Base-by-base conservation (phyloP, 345 rosid species). In the Syzygium jambos region DNA sequence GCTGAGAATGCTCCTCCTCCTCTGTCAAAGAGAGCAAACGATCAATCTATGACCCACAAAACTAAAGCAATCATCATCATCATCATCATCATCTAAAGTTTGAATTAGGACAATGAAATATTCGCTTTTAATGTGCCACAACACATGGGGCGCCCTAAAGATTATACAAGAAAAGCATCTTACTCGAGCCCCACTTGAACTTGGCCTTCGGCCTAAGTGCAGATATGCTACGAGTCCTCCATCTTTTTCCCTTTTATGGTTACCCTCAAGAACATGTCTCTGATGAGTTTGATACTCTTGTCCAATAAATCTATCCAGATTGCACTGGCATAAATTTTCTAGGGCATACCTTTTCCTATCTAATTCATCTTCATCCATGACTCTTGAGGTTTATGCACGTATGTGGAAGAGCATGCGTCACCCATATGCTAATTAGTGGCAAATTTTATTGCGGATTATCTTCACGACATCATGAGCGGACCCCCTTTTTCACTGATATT, bases 1-100 rank as follows among this genome's bases (percentile, higher is more conserved):
- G 88, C 90, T 61, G 84, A 88, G 86, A 63, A 88, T 55, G 87
- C 90, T 88, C 84, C 90, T 88, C 87, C 90, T 88, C 43, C 88
- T 61, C 90, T 86, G 87, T 49, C 85, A 73, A 29, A 54, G 16
- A 43, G 57, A 56, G 52, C 78, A 87, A 83, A 52, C 22, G 61
- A 25, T 55, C 17, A 27, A 87, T 30, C 52, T 23, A 51, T 56
- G 52, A 63, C 51, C 30, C 65, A 87, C 10, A 8, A 56, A 83
- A 52, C 12, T 43, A 34, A 17, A 82, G 68, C 52, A 52, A 19
- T 25, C 15, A 59, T 25, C 51, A 41, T 87, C 38, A 46, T 73
- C 38, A 46, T 73, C 59, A 52, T 41, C 49, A 25, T 46, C 27
- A 23, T 49, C 80, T 43, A 25, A 11, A 87, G 54, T 15, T 23